Base-by-base conservation (phyloP, 805 yeast genomes). In the Candida jianshihensis region DNA sequence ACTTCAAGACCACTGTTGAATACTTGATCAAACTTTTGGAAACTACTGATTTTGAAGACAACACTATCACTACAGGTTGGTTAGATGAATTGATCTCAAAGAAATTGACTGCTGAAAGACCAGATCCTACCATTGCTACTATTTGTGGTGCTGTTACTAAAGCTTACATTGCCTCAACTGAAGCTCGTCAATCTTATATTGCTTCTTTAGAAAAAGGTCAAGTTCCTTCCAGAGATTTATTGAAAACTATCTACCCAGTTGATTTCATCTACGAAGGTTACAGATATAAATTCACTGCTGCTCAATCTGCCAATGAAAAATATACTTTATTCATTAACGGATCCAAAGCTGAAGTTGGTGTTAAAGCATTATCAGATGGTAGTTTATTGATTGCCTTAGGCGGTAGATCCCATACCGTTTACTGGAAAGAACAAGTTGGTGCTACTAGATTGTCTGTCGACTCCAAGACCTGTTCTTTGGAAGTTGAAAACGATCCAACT, bases 1-100 rank as follows among this genome's bases (percentile, higher is more conserved):
- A 92, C 56, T 92, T 92, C 72, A 78, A 96, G 64, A 92, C 99
- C 21, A 92, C 98, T 13, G 96, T 90, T 46, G 99, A 92, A 65
- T 92, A 92, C 58, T 74, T 92, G 56, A 92, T 94, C 64, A 90
- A 90, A 61, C 73, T 92, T 49, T 72, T 92, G 53, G 97, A 92
- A 66, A 89, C 98, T 18, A 92, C 95, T 37, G 98, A 84, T 58
- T 92, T 92, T 53, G 97, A 88, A 65, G 88, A 82, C 40, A 94
- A 92, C 63, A 90, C 92, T 33, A 90, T 92, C 54, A 92, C 98
- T 40, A 92, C 99, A 40, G 97, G 97, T 38, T 92, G 99, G 99
- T 77, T 92, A 56, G 98, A 92, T 63, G 97, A 90, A 63, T 75
- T 92, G 54, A 92, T 92, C 54, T 71, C 95, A 42, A 85, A 86